Percentiles rank a stretch among this genome's conserved stretches.
phyloP scores from a whole-genome alignment of 164 flowering plant genomes.

The Magnolia changhungtana region DNA sequence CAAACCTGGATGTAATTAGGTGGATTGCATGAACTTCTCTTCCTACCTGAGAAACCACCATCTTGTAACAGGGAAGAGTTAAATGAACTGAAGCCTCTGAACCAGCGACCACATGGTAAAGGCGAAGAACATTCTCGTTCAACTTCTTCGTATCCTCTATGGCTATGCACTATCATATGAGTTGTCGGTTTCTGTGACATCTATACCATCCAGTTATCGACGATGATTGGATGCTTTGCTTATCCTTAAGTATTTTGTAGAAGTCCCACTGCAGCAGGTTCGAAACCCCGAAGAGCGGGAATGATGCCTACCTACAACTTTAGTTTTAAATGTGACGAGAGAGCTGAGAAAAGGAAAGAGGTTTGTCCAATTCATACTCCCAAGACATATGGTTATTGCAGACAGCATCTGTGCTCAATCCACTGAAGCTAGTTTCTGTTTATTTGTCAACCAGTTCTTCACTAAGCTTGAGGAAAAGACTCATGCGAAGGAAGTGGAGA shows the following conservation, averaged over 20 bases:
- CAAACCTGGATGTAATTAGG: neutral
- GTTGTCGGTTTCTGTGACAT: neutral
- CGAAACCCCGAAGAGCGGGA: conserved; percentile 51
- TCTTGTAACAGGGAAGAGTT: conserved; percentile 53
- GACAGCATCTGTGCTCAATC: neutral
- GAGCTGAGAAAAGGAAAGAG: conserved; percentile 94
- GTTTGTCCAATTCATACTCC: conserved; percentile 31
- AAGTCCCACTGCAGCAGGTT: conserved; percentile 56
- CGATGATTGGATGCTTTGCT: conserved; percentile 3
- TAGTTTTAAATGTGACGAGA: conserved; percentile 85
- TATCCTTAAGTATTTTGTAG: conserved; percentile 45
- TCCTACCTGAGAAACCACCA: conserved; percentile 17
- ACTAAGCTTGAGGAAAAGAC: conserved; percentile 86
- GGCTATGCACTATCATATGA: neutral
- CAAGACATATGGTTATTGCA: neutral
- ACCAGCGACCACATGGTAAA: conserved; percentile 32
- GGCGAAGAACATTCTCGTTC: conserved; percentile 41
- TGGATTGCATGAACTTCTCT: neutral
- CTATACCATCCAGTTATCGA: neutral
- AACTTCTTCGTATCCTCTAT: conserved; percentile 62
- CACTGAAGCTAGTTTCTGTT: conserved; percentile 6
- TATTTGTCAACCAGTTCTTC: conserved; percentile 53
- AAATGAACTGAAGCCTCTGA: conserved; percentile 43
- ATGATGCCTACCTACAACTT: conserved; percentile 72
- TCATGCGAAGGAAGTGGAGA: conserved; percentile 79